Evolutionary conservation across 2,329 filamentous ascomycete genomes (phyloP), one percentile per base, ranked within the genome.

Genomic region (Sclerotinia minor): DNA sequence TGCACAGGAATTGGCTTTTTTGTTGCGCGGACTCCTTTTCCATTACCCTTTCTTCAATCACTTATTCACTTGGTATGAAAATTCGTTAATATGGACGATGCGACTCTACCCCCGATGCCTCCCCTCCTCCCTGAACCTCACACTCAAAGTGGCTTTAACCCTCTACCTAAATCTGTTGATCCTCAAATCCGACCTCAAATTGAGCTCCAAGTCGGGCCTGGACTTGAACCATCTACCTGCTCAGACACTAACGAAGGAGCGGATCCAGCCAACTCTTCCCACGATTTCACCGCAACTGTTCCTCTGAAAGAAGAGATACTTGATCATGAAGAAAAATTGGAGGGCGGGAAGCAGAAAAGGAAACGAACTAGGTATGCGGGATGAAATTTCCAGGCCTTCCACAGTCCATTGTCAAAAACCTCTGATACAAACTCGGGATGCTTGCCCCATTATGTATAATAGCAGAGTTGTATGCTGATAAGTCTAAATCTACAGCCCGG

Each of bases 321-420:
- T 8, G 69, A 72, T 49, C 67, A 50, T 50, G 75, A 73, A 65
- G 72, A 63, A 53, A 72, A 79, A 83, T 82, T 72, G 32, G 73
- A 75, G 26, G 59, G 59, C 1, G 73, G 69, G 21, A 76, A 76
- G 66, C 75, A 76, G 65, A 87, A 85, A 81, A 81, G 86, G 79
- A 89, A 88, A 78, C 80, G 86, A 71, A 89, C 86, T 69, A 84
- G 84, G 86, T 89, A 84, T 75, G 84, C 82, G 58, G 19, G 35
- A 32, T 11, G 17, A 35, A 17, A 7, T 55, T 11, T 21, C 15
- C 9, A 41, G 11, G 19, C 13, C n/a, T 53, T 35, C 9, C 13
- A 2, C 11, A 41, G 38, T 3, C 49, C 13, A 29, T 65, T 53
- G 11, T 21, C 24, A 15, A 21, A n/a, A 58, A 47, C 15, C 32